Percentiles rank a stretch among this genome's conserved stretches.
These are phyloP conservation scores for Stachybotrys chlorohalonatus DNA, from an alignment of 2,329 filamentous ascomycete species.

Conservation along the genomic window DNA sequence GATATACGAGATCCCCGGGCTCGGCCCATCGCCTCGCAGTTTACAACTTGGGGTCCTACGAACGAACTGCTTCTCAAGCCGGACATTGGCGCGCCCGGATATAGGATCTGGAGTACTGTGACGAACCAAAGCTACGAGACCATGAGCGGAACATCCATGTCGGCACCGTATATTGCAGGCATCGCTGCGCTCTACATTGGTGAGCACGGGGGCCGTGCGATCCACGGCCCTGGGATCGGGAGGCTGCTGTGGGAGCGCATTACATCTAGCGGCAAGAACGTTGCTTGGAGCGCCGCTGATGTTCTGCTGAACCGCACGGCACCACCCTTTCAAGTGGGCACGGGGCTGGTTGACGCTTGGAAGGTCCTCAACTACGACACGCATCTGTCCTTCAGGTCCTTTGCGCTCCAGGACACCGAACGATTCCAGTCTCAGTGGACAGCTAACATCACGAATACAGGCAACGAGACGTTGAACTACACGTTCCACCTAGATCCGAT, in stretches of 20 bases:
- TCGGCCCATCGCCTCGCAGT: conserved; percentile 29
- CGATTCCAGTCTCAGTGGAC: conserved; percentile 26
- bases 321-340: conserved; percentile 32
- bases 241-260: conserved; percentile 23
- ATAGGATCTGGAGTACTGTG: conserved; percentile 40
- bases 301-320: conserved; percentile 15
- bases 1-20: conserved; percentile 14
- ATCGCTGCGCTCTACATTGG: conserved; percentile 37
- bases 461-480: conserved; percentile 28
- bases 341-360: conserved; percentile 35
- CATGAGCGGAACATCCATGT: conserved; percentile 47
- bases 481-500: conserved; percentile 28
- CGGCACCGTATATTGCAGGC: conserved; percentile 43
- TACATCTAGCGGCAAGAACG: conserved; percentile 21
- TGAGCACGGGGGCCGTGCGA: conserved; percentile 28
- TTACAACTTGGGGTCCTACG: conserved; percentile 42
- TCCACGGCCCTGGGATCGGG: conserved; percentile 25
- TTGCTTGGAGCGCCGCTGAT: conserved; percentile 17
- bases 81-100: conserved; percentile 39
- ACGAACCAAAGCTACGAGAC: conserved; percentile 32
- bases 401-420: conserved; percentile 40
- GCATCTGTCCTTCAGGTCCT: conserved; percentile 27
- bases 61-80: conserved; percentile 43
- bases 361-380: conserved; percentile 30
- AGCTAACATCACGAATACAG: conserved; percentile 34